Evolutionary conservation across 2,329 filamentous ascomycete genomes (phyloP), one percentile per base, ranked within the genome.

Genomic region (Cladophialophora exuberans): DNA sequence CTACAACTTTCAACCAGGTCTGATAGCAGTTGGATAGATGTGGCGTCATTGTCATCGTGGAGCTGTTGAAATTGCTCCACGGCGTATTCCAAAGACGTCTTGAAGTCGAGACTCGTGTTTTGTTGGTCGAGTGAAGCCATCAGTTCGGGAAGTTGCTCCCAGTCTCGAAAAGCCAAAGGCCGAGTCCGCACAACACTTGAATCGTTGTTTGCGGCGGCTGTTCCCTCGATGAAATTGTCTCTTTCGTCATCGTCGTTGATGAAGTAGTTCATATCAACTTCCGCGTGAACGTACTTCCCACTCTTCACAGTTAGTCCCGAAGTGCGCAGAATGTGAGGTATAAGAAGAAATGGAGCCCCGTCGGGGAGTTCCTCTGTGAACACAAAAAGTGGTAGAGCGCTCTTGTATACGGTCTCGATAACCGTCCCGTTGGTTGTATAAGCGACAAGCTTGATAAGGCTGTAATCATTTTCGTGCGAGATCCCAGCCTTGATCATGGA

Each of bases 251-350:
- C 53, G 1, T 39, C 22, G 4, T 60, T 45, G 44, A 62, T 36
- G 41, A 62, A 60, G 31, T 54, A 56, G 26, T 56, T 45, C 17
- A 53, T 15, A 28, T 50, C 53, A 22, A 60, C 53, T 13, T 55
- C 56, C n/a, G 35, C 42, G 17, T 15, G n/a, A 23, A 61, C 47
- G 47, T 45, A 54, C 28, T 46, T 49, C 15, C 44, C 18, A 22
- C 61, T 63, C 20, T 44, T 41, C 22, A 41, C 43, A 1, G 22
- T 38, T 13, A 11, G 13, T 15, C 23, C 43, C 9, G 48, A 39
- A 9, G 36, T 17, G 6, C 26, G n/a, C n/a, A n/a, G n/a, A n/a
- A n/a, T n/a, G n/a, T n/a, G 30, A 15, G 20, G 20, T n/a, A 48
- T 18, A 6, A 26, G 36, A 18, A 51, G 30, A 25, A 31, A 15